Conservation (phyloP, 2,329 filamentous ascomycete species). For the Xylogone sp. region DNA sequence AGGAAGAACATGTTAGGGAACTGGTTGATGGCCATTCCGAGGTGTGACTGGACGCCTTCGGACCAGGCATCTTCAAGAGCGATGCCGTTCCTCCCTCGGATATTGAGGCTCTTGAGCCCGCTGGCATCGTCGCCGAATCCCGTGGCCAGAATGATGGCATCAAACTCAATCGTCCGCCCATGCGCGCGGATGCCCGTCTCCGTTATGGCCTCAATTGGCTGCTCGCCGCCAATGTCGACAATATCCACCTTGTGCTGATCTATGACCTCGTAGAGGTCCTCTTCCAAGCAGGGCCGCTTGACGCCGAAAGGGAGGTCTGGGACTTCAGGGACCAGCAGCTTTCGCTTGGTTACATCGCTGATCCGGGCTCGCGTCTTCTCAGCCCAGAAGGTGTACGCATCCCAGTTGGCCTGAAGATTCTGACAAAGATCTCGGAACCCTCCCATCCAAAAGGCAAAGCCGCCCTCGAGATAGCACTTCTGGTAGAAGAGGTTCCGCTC, state of each 20-base stretch:
- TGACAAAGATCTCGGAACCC: conserved; percentile 43
- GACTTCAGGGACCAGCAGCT: conserved; percentile 41
- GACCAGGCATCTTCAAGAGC: conserved; percentile 29
- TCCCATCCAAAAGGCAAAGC: conserved; percentile 41
- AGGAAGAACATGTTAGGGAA: conserved; percentile 47
- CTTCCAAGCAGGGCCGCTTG: conserved; percentile 43
- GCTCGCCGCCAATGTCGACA: conserved; percentile 39
- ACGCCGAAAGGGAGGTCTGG: conserved; percentile 42
- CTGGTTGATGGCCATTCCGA: conserved; percentile 37
- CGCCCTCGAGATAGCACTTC: conserved; percentile 40
- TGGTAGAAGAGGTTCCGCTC: conserved; percentile 42
- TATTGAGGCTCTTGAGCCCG: conserved; percentile 26
- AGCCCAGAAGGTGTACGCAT: conserved; percentile 46
- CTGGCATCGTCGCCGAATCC: conserved; percentile 34
- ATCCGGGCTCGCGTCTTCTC: conserved; percentile 40
- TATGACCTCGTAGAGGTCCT: conserved; percentile 46
- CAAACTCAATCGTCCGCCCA: conserved; percentile 25
- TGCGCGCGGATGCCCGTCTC: conserved; percentile 29
- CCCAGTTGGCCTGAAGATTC: conserved; percentile 38
- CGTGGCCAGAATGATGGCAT: conserved; percentile 32
- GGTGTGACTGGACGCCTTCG: conserved; percentile 26
- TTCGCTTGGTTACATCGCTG: conserved; percentile 37
- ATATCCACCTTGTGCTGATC: conserved; percentile 43
- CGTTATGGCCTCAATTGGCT: conserved; percentile 36
- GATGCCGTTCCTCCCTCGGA: conserved; percentile 24